Evolutionary conservation across 768 basidiomycete genomes (phyloP).

Genomic region (Postia placenta): DNA sequence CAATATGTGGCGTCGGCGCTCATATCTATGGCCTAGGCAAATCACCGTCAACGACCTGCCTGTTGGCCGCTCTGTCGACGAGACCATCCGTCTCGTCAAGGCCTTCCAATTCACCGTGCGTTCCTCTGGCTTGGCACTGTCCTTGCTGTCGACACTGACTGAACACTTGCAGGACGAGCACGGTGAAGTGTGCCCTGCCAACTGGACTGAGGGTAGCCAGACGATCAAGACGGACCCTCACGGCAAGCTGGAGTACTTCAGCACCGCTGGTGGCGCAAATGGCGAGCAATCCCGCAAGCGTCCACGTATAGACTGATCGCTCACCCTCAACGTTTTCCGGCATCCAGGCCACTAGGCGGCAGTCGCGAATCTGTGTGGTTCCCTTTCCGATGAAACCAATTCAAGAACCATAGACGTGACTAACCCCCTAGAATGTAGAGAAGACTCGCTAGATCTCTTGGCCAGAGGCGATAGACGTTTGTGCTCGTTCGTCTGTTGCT

Average conservation of each 20-base stretch:
- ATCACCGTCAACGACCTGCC: conserved; percentile 90
- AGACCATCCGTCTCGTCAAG: conserved; percentile 85
- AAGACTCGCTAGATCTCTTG: background rate
- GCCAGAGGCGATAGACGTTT: background rate
- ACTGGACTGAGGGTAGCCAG: conserved; percentile 78
- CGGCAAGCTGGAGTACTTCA: conserved; percentile 71
- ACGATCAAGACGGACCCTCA: conserved; percentile 80
- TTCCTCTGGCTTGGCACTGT: background rate
- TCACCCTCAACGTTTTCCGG: background rate
- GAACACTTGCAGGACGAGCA: conserved; percentile 58
- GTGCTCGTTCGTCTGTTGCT: background rate
- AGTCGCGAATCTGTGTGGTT: background rate
- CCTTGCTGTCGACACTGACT: background rate
- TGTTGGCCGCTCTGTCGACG: conserved; percentile 92
- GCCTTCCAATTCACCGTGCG: conserved; percentile 86
- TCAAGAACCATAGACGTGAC: background rate
- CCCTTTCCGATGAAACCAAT: background rate
- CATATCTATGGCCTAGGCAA: conserved; percentile 39
- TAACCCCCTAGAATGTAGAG: background rate
- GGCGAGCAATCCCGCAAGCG: conserved; percentile 48
- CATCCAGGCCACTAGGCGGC: background rate
- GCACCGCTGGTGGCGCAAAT: conserved; percentile 27
- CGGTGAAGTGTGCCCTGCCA: conserved; percentile 91
- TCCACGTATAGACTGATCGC: conserved; percentile 41
- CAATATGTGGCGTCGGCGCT: background rate